Evolutionary conservation across 2,329 filamentous ascomycete species (phyloP).

Genomic region (Aspergillus ochraceoroseus): DNA sequence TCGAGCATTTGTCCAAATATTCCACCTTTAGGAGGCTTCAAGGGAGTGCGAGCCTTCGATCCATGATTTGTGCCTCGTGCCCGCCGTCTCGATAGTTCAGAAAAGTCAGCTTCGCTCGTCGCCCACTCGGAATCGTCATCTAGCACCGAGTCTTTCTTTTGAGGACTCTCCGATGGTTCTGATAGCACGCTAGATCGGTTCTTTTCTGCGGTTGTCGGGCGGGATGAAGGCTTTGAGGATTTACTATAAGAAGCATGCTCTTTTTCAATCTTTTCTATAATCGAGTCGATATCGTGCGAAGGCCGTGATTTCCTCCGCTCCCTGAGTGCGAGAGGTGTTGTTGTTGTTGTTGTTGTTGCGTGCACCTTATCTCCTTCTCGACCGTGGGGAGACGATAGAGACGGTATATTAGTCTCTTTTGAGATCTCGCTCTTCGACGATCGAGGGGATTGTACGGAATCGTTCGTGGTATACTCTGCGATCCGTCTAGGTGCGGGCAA

Average conservation of each 20-base stretch:
- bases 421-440: conserved; percentile 27
- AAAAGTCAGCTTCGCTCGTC: conserved; percentile 39
- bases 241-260: conserved; percentile 18
- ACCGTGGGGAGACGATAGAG: conserved; percentile 22
- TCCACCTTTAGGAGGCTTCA: conserved; percentile 38
- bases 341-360: conserved; percentile 22
- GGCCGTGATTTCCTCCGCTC: conserved; percentile 25
- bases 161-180: conserved; percentile 24
- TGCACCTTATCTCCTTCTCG: conserved; percentile 32
- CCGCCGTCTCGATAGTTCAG: conserved; percentile 37
- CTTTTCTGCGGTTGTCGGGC: conserved; percentile 23
- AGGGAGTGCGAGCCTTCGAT: conserved; percentile 19
- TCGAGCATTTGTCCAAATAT: conserved; percentile 44
- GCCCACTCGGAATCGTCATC: conserved; percentile 36
- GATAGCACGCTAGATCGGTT: conserved; percentile 22
- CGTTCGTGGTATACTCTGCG: conserved; percentile 37
- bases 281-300: conserved; percentile 21
- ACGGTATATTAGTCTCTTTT: too few species aligned
- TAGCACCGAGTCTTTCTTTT: conserved; percentile 25
- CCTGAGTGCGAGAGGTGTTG: conserved; percentile 23
- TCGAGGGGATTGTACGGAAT: conserved; percentile 25
- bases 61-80: conserved; percentile 27
- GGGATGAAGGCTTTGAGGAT: conserved; percentile 21
- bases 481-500: conserved; percentile 42
- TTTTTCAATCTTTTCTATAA: conserved; percentile 21